phyloP scores from a whole-genome alignment of 257 asterid genomes.

The Solanum pennellii region DNA sequence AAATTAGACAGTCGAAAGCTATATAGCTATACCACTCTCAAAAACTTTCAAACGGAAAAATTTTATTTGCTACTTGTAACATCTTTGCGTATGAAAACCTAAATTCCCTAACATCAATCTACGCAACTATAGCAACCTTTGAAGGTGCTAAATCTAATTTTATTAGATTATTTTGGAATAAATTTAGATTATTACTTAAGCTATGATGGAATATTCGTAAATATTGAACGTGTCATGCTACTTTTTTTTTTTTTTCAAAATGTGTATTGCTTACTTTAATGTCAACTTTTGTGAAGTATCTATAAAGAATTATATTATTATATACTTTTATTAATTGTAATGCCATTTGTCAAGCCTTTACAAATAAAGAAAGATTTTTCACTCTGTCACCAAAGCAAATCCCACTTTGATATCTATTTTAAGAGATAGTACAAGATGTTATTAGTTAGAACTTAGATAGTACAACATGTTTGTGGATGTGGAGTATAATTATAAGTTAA shows the following conservation, averaged over 20 bases:
- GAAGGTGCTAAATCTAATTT: background rate
- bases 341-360: background rate
- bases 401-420: background rate
- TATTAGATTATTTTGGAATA: background rate
- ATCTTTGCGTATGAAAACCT: background rate
- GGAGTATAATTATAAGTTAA: background rate
- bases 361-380: background rate
- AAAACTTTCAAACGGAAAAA: background rate
- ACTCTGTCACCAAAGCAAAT: background rate
- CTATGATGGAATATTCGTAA: background rate
- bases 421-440: background rate
- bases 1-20: background rate
- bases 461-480: background rate
- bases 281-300: background rate
- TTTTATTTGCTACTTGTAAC: background rate
- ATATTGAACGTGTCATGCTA: background rate
- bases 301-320: background rate
- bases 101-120: no score
- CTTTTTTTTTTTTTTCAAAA: background rate
- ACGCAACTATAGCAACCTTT: no score
- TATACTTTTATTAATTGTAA: background rate
- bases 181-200: background rate
- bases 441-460: background rate
- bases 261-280: background rate
- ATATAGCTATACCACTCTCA: background rate